phyloP scores from a whole-genome alignment of 2,329 filamentous ascomycete species.

The Aspergillus ustus region DNA sequence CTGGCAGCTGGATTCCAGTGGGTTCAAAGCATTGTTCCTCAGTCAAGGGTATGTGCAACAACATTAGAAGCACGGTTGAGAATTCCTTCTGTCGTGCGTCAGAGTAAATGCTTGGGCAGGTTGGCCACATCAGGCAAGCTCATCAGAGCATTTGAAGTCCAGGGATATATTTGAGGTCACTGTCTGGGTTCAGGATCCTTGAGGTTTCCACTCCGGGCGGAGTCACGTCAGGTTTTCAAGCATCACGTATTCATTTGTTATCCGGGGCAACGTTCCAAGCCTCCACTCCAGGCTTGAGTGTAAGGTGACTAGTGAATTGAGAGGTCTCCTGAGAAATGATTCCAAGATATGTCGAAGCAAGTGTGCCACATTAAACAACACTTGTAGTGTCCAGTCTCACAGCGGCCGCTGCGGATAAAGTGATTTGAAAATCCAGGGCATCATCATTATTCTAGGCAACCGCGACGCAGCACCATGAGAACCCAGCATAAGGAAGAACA shows the following conservation, averaged over 20 bases:
- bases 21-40: conserved; percentile 5
- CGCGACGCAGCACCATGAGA: conserved; percentile 25
- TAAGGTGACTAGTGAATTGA: conserved; percentile 8
- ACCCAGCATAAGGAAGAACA: conserved; percentile 17
- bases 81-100: conserved; percentile 1
- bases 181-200: conserved; percentile 12
- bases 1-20: conserved; percentile 9
- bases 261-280: conserved; percentile 24
- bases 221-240: conserved; percentile 1
- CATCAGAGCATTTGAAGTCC: conserved; percentile 14
- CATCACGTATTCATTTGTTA: conserved; percentile 1
- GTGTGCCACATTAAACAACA: conserved; percentile 49
- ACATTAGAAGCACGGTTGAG: conserved; percentile 14
- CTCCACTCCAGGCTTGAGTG: conserved; percentile 35
- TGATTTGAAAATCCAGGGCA: conserved; percentile 1
- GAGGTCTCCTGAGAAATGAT: conserved; percentile 21
- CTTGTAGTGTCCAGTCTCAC: conserved; percentile 41
- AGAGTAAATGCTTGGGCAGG: not conserved
- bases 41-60: conserved; percentile 16
- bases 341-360: conserved; percentile 26
- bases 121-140: conserved; percentile 4
- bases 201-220: conserved; percentile 17
- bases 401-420: conserved; percentile 37
- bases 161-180: conserved; percentile 12
- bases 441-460: conserved; percentile 29